Conservation (phyloP, 2,329 filamentous ascomycete species). For the Graphiopsis chlorocephala region DNA sequence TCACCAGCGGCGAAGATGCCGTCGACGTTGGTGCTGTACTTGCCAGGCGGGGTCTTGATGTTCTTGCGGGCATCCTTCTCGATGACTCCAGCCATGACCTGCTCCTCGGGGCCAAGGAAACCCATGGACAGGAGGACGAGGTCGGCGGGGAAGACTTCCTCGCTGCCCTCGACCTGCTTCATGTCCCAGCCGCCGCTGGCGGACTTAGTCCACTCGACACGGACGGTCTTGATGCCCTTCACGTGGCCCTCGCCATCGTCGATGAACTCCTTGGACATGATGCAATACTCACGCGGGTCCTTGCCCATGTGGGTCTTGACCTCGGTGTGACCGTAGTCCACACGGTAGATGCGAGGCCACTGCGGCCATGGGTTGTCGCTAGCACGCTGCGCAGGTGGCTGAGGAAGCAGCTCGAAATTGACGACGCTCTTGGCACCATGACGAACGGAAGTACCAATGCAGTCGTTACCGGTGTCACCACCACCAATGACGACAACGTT, state of each 20-base stretch:
- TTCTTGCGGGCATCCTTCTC: constrained; percentile 94
- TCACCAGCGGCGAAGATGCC: constrained; percentile 94
- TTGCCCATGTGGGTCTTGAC: constrained; percentile 95
- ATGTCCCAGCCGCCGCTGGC: constrained; percentile 93
- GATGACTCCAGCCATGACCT: constrained; percentile 79
- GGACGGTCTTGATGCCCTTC: constrained; percentile 92
- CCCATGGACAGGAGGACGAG: constrained; percentile 95
- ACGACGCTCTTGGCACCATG: constrained; percentile 93
- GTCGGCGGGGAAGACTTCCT: constrained; percentile 95
- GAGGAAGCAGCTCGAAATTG: constrained; percentile 93
- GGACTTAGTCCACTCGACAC: constrained; percentile 93
- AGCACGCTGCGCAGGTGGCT: constrained; percentile 86
- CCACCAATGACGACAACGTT: constrained; percentile 95
- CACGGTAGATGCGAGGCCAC: constrained; percentile 95
- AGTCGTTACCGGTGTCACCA: constrained; percentile 97
- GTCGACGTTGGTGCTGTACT: constrained; percentile 82
- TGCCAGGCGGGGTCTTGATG: constrained; percentile 85
- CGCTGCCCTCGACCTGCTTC: constrained; percentile 91
- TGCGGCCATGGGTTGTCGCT: constrained; percentile 97
- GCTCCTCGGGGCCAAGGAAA: constrained; percentile 90
- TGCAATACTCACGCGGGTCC: constrained; percentile 94
- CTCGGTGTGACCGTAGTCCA: constrained; percentile 96
- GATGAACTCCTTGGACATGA: constrained; percentile 97
- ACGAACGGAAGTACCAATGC: constrained; percentile 92
- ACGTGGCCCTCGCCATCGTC: constrained; percentile 83